Conservation (phyloP, 2,329 filamentous ascomycete genomes). For the Fonsecaea nubica region DNA sequence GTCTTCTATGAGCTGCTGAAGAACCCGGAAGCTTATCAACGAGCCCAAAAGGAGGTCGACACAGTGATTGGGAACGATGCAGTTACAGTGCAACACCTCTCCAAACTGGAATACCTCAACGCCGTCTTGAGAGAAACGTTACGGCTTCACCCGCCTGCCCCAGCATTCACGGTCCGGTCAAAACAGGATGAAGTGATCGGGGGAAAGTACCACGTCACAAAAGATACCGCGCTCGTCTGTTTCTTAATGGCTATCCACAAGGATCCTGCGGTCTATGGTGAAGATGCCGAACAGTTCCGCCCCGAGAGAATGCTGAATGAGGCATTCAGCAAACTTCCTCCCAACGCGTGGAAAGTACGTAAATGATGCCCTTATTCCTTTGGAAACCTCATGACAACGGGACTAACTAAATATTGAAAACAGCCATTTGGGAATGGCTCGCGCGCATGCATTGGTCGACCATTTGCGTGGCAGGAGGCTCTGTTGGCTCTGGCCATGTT, state of each 20-base stretch:
- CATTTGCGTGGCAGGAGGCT: conserved; percentile 77
- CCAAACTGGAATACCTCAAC: conserved; percentile 70
- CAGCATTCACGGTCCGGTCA: too few species aligned
- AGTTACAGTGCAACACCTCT: conserved; percentile 66
- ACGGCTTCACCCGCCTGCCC: conserved; percentile 50
- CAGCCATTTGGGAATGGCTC: conserved; percentile 77
- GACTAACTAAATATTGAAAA: not conserved
- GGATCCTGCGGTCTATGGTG: conserved; percentile 69
- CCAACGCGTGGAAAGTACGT: conserved; percentile 26
- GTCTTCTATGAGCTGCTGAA: conserved; percentile 69
- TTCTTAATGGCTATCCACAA: conserved; percentile 50
- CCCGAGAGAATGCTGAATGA: conserved; percentile 76
- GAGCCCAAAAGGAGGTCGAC: conserved; percentile 72
- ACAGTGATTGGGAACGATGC: conserved; percentile 64
- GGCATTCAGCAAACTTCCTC: conserved; percentile 62
- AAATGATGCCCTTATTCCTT: too few species aligned
- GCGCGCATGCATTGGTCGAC: conserved; percentile 72
- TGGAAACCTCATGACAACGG: too few species aligned
- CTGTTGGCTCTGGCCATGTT: conserved; percentile 67
- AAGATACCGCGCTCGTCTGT: too few species aligned
- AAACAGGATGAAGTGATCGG: too few species aligned
- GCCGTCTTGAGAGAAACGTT: conserved; percentile 70
- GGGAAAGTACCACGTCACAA: too few species aligned
- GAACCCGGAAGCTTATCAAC: conserved; percentile 64
- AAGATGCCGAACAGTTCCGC: conserved; percentile 68